Conservation (phyloP, 2,329 filamentous ascomycete species). For the Podosphaera xanthii region DNA sequence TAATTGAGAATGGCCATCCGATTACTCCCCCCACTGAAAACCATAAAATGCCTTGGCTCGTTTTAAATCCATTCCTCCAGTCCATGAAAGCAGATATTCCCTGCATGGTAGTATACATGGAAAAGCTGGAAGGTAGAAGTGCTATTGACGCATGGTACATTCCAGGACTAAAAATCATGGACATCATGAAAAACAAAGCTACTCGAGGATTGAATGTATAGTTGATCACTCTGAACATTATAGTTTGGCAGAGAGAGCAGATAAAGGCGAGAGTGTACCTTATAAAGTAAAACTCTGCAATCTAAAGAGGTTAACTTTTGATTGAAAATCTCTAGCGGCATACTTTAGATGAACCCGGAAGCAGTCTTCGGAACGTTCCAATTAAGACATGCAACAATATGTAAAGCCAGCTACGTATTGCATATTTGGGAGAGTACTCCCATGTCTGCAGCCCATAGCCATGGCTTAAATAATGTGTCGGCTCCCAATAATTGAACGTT, state of each 20-base stretch:
- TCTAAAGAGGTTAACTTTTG: slow-evolving; percentile 16
- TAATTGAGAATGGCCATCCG: slow-evolving; percentile 86
- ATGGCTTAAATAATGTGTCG: slow-evolving; percentile 79
- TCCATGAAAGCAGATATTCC: slow-evolving; percentile 80
- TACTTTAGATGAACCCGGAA: slow-evolving; percentile 38
- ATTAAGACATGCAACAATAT: slow-evolving; percentile 54
- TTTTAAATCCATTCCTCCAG: slow-evolving; percentile 59
- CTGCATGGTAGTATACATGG: slow-evolving; percentile 83
- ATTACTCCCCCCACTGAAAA: slow-evolving; percentile 68
- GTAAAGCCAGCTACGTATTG: slow-evolving; percentile 91
- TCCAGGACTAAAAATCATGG: slow-evolving; percentile 58
- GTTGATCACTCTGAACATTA: slow-evolving; percentile 58
- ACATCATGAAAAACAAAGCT: slow-evolving; percentile 62
- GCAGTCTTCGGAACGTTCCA: slow-evolving; percentile 40
- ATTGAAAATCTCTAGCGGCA: not conserved
- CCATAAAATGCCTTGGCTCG: slow-evolving; percentile 68
- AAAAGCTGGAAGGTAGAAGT: slow-evolving; percentile 81
- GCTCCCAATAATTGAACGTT: slow-evolving; percentile 98
- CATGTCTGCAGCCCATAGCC: slow-evolving; percentile 90
- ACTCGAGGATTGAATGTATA: slow-evolving; percentile 60
- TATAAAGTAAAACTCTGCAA: slow-evolving; percentile 69
- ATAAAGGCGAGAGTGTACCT: slow-evolving; percentile 49
- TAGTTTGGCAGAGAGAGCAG: slow-evolving; percentile 63
- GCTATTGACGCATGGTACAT: slow-evolving; percentile 82
- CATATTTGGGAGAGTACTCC: slow-evolving; percentile 92